A percentile compares a stretch with the other conserved stretches of the same genome.
phyloP scores from a whole-genome alignment of 768 basidiomycete genomes.

The Tulasnella sp. region DNA sequence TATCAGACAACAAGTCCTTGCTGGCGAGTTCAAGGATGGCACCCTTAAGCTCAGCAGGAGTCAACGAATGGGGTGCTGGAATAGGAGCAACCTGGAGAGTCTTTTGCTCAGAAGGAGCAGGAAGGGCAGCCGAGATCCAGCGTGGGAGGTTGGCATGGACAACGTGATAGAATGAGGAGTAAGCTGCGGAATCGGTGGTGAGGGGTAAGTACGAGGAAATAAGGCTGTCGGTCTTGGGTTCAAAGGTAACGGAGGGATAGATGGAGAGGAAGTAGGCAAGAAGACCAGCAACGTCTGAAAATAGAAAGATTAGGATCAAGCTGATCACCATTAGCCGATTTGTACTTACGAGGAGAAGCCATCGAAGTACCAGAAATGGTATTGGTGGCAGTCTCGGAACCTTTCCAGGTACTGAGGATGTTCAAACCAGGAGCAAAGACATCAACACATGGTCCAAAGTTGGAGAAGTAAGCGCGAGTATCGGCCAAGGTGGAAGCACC shows the following conservation, averaged over 20 bases:
- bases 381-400: constrained; percentile 43
- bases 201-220: constrained; percentile 20
- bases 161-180: constrained; percentile 40
- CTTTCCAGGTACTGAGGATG: constrained; percentile 78
- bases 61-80: constrained; percentile 33
- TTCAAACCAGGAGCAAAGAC: constrained; percentile 68
- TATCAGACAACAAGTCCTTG: constrained; percentile 37
- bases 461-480: constrained; percentile 84
- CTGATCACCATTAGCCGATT: background rate
- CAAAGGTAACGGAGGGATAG: constrained; percentile 54
- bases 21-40: constrained; percentile 53
- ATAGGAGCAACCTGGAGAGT: constrained; percentile 14
- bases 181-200: constrained; percentile 24
- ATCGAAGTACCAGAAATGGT: constrained; percentile 87
- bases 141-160: constrained; percentile 43
- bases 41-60: constrained; percentile 63
- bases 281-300: constrained; percentile 51
- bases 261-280: constrained; percentile 86
- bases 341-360: constrained; percentile 64
- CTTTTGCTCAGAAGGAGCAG: constrained; percentile 20
- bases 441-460: constrained; percentile 81
- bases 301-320: background rate
- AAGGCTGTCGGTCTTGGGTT: constrained; percentile 29
- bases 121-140: constrained; percentile 47
- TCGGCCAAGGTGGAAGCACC: constrained; percentile 78